phyloP scores from a whole-genome alignment of 2,329 filamentous ascomycete genomes.

The Ophiocordyceps polyrhachis-furcata region DNA sequence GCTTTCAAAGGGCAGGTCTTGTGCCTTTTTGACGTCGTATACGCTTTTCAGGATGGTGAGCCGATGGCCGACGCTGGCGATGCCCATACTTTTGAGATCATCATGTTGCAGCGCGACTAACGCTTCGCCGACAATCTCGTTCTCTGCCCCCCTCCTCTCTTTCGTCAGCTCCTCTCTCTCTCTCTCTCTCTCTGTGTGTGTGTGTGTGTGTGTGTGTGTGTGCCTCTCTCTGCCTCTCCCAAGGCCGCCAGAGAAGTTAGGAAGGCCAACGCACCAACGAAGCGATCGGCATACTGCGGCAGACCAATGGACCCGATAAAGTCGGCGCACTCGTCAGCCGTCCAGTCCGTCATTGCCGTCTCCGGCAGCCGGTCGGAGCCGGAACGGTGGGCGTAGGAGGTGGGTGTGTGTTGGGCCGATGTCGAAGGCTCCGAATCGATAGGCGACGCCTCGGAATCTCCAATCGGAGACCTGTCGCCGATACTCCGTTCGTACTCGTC shows the following conservation, averaged over 20 bases:
- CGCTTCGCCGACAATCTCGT: slow-evolving; percentile 85
- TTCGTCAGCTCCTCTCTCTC: not conserved
- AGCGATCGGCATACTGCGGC: slow-evolving; percentile 63
- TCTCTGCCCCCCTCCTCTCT: slow-evolving; percentile 36
- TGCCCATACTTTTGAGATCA: slow-evolving; percentile 88
- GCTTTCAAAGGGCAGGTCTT: slow-evolving; percentile 76
- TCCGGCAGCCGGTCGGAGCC: slow-evolving; percentile 50
- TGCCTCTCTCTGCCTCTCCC: no score
- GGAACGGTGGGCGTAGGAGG: slow-evolving; percentile 51
- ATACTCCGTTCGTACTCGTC: slow-evolving; percentile 67
- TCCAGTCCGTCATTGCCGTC: slow-evolving; percentile 64
- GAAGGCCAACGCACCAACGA: slow-evolving; percentile 50
- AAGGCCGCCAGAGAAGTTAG: no score
- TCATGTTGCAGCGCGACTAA: slow-evolving; percentile 78
- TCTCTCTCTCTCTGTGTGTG: not conserved
- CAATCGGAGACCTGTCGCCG: slow-evolving; percentile 46
- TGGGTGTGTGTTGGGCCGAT: slow-evolving; percentile 57
- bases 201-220: no score
- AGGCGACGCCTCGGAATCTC: slow-evolving; percentile 50
- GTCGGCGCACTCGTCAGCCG: slow-evolving; percentile 73
- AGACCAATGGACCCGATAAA: slow-evolving; percentile 68
- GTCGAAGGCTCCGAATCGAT: slow-evolving; percentile 56
- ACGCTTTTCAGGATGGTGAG: slow-evolving; percentile 90
- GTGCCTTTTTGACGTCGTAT: slow-evolving; percentile 88
- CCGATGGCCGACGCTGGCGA: slow-evolving; percentile 81